Evolutionary conservation across 345 rosid species (phyloP).

Genomic region (Gossypium herbaceum): DNA sequence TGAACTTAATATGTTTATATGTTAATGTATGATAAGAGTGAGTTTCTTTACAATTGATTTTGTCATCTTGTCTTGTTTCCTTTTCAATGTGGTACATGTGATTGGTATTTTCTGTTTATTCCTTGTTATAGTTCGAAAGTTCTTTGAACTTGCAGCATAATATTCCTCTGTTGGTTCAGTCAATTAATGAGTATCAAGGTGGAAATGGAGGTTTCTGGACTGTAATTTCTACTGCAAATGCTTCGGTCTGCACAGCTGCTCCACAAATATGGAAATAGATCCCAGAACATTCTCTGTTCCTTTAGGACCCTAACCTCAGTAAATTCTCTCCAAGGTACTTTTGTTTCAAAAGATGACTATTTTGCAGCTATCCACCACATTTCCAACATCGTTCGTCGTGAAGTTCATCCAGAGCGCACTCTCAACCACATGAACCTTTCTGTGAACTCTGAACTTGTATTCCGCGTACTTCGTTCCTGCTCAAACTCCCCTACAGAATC

Average conservation of each 20-base stretch:
- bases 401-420: conserved; percentile 75
- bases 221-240: conserved; percentile 3
- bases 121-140: background rate
- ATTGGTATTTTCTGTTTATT: background rate
- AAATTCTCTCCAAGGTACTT: background rate
- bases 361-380: conserved; percentile 76
- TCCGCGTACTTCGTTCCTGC: conserved; percentile 78
- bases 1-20: background rate
- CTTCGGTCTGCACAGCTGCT: conserved; percentile 16
- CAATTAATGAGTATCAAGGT: conserved; percentile 1
- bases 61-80: background rate
- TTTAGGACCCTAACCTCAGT: conserved; percentile 10
- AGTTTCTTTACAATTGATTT: background rate
- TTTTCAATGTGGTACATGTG: background rate
- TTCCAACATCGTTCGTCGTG: conserved; percentile 74
- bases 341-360: conserved; percentile 60
- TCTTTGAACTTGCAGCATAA: background rate
- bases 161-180: background rate
- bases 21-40: background rate
- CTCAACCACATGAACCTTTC: conserved; percentile 52
- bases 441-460: conserved; percentile 70
- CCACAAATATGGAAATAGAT: conserved; percentile 11
- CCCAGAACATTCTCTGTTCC: conserved; percentile 8
- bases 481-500: conserved; percentile 60
- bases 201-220: background rate